phyloP scores from a whole-genome alignment of 148 eudicot species.

The Persicaria tinctoria region DNA sequence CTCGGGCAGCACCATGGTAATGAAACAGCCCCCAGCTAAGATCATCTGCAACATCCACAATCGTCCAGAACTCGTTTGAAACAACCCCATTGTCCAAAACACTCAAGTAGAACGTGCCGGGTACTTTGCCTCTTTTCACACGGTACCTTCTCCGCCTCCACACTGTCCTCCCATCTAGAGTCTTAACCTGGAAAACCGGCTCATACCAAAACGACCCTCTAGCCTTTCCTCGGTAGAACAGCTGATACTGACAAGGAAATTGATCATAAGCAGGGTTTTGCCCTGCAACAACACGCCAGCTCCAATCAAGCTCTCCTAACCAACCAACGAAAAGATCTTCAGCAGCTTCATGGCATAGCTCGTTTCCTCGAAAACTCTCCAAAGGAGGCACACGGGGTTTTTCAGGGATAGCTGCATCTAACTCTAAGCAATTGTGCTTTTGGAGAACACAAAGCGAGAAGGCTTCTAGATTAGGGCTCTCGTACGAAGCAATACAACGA shows the following conservation, averaged over 20 bases:
- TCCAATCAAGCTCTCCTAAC: conserved; percentile 83
- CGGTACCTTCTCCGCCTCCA: conserved; percentile 91
- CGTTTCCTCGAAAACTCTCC: conserved; percentile 42
- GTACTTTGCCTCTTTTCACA: conserved; percentile 61
- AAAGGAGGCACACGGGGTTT: conserved; percentile 70
- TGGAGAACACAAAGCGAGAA: conserved; percentile 92
- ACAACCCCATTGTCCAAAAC: conserved; percentile 95
- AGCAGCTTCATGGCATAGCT: conserved; percentile 57
- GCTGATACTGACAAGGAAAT: conserved; percentile 93
- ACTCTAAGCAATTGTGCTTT: conserved; percentile 72
- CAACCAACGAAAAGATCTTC: conserved; percentile 95
- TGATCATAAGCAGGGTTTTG: conserved; percentile 97
- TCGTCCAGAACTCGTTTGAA: conserved; percentile 94
- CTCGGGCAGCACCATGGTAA: conserved; percentile 95
- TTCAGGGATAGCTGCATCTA: conserved; percentile 75
- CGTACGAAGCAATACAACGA: conserved; percentile 85
- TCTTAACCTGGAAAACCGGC: conserved; percentile 84
- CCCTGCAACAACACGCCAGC: conserved; percentile 98
- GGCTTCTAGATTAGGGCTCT: conserved; percentile 72
- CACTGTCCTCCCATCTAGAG: conserved; percentile 62
- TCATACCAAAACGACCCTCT: conserved; percentile 97
- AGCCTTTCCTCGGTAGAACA: conserved; percentile 86
- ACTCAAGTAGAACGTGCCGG: conserved; percentile 79
- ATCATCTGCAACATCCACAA: conserved; percentile 81
- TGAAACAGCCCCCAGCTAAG: conserved; percentile 98